A percentile compares a stretch with the other conserved stretches of the same genome.
phyloP scores from a whole-genome alignment of 2,329 filamentous ascomycete species.

The Aspergillus calidoustus region DNA sequence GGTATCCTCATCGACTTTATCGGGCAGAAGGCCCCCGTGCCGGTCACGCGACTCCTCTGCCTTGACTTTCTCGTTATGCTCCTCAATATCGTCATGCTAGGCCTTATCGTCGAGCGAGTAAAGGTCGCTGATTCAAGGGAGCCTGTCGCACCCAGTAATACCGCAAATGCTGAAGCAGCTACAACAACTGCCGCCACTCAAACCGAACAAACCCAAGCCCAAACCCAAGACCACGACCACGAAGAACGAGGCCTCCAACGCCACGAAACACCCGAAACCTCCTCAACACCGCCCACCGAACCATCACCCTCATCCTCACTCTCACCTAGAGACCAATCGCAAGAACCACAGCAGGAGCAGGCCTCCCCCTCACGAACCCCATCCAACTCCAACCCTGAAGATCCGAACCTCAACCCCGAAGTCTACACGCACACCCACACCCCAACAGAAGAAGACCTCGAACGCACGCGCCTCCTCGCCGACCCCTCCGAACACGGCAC shows the following conservation, averaged over 20 bases:
- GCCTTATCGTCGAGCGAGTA: slow-evolving; percentile 57
- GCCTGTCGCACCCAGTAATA: slow-evolving; percentile 10
- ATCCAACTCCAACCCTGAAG: background rate
- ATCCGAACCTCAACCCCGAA: background rate
- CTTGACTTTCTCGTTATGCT: slow-evolving; percentile 60
- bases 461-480: slow-evolving; percentile 39
- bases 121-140: slow-evolving; percentile 44
- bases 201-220: background rate
- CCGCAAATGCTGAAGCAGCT: slow-evolving; percentile 19
- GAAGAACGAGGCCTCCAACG: slow-evolving; percentile 61
- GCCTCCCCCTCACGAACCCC: background rate
- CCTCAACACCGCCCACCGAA: slow-evolving; percentile 1
- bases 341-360: slow-evolving; percentile 46
- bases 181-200: slow-evolving; percentile 26
- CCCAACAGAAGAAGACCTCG: slow-evolving; percentile 29
- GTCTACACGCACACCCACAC: slow-evolving; percentile 6
- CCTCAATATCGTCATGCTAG: slow-evolving; percentile 63
- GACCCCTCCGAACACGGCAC: slow-evolving; percentile 35
- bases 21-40: slow-evolving; percentile 62
- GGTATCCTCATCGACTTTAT: slow-evolving; percentile 69
- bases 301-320: too few species aligned
- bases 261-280: background rate
- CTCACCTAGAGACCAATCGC: slow-evolving; percentile 15
- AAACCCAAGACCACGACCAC: slow-evolving; percentile 59
- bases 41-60: slow-evolving; percentile 56